Evolutionary conservation across 371 early-diverging fungal genomes (phyloP).

Genomic region (Mucor circinelloides): DNA sequence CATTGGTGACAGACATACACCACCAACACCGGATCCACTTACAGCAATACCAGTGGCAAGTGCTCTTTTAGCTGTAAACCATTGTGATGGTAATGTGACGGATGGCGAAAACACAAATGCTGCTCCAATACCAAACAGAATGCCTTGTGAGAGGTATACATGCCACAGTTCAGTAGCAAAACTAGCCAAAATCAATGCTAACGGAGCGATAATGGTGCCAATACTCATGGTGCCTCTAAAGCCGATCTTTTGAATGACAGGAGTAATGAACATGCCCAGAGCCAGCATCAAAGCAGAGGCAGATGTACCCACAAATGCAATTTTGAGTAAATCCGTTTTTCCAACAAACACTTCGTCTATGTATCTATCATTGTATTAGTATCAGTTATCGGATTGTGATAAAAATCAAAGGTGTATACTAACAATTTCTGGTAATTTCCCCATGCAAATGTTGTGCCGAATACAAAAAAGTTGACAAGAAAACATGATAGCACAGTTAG

Average conservation of each 20-base stretch:
- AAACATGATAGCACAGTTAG: conserved; percentile 54
- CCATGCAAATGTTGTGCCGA: conserved; percentile 60
- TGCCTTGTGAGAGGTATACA: conserved; percentile 67
- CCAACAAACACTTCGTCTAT: conserved; percentile 37
- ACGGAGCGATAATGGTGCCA: conserved; percentile 56
- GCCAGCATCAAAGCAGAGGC: conserved; percentile 48
- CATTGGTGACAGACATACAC: conserved; percentile 65
- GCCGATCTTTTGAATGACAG: conserved; percentile 60
- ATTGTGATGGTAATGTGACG: conserved; percentile 68
- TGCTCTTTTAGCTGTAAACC: conserved; percentile 73
- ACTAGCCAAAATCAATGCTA: conserved; percentile 59
- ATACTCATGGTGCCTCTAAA: conserved; percentile 59
- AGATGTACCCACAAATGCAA: conserved; percentile 62
- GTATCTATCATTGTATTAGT: conserved; percentile 20
- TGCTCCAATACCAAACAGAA: conserved; percentile 58
- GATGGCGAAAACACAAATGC: conserved; percentile 66
- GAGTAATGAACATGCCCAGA: conserved; percentile 63
- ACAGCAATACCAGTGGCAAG: conserved; percentile 80
- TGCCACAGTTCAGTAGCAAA: conserved; percentile 61
- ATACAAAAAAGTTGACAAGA: conserved; percentile 58
- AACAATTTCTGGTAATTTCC: conserved; percentile 59
- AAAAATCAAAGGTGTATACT: conserved; percentile 3
- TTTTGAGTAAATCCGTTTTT: conserved; percentile 31
- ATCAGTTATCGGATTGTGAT: not conserved
- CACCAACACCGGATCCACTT: conserved; percentile 79